Percentiles rank a stretch among this genome's conserved stretches.
Evolutionary conservation across 352 stramenopile genomes (phyloP).

Genomic region (Pythium aquatile): DNA sequence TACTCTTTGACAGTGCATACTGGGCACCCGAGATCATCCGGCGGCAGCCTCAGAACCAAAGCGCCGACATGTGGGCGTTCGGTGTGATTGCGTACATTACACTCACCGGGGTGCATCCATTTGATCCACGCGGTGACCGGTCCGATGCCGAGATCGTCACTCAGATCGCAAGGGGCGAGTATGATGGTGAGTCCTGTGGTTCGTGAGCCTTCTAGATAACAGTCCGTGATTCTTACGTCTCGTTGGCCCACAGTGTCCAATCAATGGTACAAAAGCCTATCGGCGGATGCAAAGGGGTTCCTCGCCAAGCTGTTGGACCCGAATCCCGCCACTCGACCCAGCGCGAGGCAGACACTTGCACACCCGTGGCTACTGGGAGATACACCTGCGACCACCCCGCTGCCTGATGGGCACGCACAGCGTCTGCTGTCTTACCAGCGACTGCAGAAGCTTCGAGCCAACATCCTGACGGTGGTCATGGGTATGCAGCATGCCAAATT

Average conservation of each 20-base stretch:
- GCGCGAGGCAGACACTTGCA: conserved; percentile 48
- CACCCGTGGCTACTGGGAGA: conserved; percentile 62
- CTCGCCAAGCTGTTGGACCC: conserved; percentile 48
- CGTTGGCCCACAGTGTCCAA: conserved; percentile 42
- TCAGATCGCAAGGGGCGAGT: conserved; percentile 50
- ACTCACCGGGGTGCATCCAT: conserved; percentile 72
- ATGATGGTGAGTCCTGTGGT: conserved; percentile 41
- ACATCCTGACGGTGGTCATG: conserved; percentile 77
- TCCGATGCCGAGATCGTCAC: conserved; percentile 73
- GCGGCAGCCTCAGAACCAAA: conserved; percentile 60
- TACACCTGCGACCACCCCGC: conserved; percentile 39
- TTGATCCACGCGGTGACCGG: conserved; percentile 66
- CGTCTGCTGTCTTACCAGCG: conserved; percentile 64
- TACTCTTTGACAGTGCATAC: conserved; percentile 46
- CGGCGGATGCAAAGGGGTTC: conserved; percentile 59
- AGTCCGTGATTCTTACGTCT: neutral
- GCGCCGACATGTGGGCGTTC: conserved; percentile 82
- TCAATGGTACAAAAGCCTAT: conserved; percentile 63
- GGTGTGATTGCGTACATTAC: conserved; percentile 77
- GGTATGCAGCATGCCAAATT: conserved; percentile 59
- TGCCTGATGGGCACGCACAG: conserved; percentile 46
- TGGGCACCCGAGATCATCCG: conserved; percentile 82
- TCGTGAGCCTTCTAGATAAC: too few relatives aligned
- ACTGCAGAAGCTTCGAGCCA: conserved; percentile 68
- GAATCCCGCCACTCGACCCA: conserved; percentile 51